phyloP scores from a whole-genome alignment of 345 rosid species.

The Euclidium syriacum region DNA sequence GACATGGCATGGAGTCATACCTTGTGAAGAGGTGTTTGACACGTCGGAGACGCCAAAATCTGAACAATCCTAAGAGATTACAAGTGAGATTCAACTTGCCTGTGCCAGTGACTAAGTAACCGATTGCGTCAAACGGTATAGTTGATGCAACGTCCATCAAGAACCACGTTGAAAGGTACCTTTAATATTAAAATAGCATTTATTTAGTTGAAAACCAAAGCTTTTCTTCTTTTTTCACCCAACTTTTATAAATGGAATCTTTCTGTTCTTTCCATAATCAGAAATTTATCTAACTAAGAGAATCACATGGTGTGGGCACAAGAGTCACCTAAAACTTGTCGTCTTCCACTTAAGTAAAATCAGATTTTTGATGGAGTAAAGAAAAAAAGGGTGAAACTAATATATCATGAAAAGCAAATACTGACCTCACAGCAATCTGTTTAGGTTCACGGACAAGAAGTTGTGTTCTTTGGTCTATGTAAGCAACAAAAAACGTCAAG shows the following conservation, averaged over 20 bases:
- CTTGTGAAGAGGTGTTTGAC: constrained; percentile 83
- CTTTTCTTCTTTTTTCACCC: background rate
- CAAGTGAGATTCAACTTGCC: constrained; percentile 41
- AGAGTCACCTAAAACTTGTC: constrained; percentile 24
- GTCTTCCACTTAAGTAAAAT: constrained; percentile 9
- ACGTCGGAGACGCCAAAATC: constrained; percentile 83
- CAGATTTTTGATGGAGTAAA: constrained; percentile 4
- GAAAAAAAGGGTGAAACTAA: background rate
- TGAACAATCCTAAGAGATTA: constrained; percentile 57
- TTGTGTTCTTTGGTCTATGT: constrained; percentile 62
- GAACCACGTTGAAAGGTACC: constrained; percentile 90
- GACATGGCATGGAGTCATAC: constrained; percentile 21
- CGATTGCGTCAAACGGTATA: constrained; percentile 66
- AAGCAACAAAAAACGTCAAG: constrained; percentile 73
- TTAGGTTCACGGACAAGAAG: constrained; percentile 56
- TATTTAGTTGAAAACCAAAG: background rate
- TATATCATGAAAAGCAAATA: background rate
- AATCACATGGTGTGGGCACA: constrained; percentile 35
- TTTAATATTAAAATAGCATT: constrained; percentile 13
- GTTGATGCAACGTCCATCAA: constrained; percentile 96
- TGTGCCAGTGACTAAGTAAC: constrained; percentile 57
- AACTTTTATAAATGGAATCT: constrained; percentile 20
- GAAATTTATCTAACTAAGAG: constrained; percentile 15
- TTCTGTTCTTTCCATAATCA: constrained; percentile 28
- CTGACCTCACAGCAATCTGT: constrained; percentile 67